Conservation (phyloP, 257 asterid species). For the Echites panduratus region DNA sequence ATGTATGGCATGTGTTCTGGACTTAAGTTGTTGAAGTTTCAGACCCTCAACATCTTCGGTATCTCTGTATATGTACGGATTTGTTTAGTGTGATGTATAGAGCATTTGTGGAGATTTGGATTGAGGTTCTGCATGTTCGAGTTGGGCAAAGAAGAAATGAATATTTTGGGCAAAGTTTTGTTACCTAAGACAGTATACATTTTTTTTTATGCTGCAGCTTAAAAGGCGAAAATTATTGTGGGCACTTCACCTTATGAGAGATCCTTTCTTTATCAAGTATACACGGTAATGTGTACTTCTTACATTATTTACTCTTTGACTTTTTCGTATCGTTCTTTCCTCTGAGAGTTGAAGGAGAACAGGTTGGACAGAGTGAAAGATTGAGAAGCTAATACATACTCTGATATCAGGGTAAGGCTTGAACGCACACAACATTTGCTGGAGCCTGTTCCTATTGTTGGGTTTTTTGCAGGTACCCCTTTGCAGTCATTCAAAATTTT, state of each 20-base stretch:
- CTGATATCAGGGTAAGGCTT: conserved; percentile 63
- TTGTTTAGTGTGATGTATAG: conserved; percentile 1
- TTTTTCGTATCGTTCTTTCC: neutral
- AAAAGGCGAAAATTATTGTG: conserved; percentile 77
- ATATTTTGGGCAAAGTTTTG: neutral
- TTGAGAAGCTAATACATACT: conserved; percentile 18
- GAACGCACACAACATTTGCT: conserved; percentile 56
- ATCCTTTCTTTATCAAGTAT: conserved; percentile 81
- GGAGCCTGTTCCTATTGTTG: conserved; percentile 78
- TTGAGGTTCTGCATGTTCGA: neutral
- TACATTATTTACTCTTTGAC: neutral
- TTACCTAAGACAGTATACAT: neutral
- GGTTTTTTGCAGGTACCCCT: conserved; percentile 66
- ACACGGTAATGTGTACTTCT: conserved; percentile 49
- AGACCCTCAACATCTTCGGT: neutral
- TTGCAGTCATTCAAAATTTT: neutral
- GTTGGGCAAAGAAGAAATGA: neutral
- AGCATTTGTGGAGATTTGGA: neutral
- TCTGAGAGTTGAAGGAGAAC: neutral
- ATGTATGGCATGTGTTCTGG: neutral
- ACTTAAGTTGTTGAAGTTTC: neutral
- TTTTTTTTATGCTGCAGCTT: conserved; percentile 52
- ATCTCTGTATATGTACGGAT: neutral
- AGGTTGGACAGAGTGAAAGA: neutral
- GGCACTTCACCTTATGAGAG: conserved; percentile 98